A percentile compares a stretch with the other conserved stretches of the same genome.
Evolutionary conservation across 108 stramenopile genomes (phyloP).

Genomic region (Skeletonema marinoi): DNA sequence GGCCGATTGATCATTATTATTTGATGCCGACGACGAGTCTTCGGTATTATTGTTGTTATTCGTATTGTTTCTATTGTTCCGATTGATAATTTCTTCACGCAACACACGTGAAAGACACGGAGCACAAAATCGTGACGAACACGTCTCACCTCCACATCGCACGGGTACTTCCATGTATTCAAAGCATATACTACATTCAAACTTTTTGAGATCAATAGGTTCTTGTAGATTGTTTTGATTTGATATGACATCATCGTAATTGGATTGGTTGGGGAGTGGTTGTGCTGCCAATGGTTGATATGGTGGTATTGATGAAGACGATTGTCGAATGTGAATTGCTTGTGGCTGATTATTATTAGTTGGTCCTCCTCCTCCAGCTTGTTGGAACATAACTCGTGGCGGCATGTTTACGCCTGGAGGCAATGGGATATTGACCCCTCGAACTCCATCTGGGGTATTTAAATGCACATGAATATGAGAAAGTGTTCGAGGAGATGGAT

Average conservation of each 20-base stretch:
- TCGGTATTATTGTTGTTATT: not conserved
- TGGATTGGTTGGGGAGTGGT: slow-evolving; percentile 1
- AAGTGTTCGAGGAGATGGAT: not conserved
- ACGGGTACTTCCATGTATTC: slow-evolving; percentile 5
- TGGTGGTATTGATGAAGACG: not conserved
- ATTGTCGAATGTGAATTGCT: not conserved
- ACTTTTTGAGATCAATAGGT: not conserved
- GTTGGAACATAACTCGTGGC: not conserved
- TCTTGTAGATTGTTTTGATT: slow-evolving; percentile 4
- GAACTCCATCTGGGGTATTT: not conserved
- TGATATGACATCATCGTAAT: not conserved
- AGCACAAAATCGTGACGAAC: slow-evolving; percentile 3
- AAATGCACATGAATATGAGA: slow-evolving; percentile 1
- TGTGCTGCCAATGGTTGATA: not conserved
- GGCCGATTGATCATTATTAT: not conserved
- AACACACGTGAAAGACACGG: not conserved
- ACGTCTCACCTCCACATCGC: not conserved
- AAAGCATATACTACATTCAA: slow-evolving; percentile 3
- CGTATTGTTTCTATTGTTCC: not conserved
- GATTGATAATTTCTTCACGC: not conserved
- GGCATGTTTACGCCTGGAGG: not conserved
- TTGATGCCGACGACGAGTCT: not conserved
- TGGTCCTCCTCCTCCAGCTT: not conserved
- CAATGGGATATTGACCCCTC: not conserved
- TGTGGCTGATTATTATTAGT: not conserved